These are phyloP conservation scores for Citrus australasica DNA, from an alignment of 345 rosid species.

Conservation along the genomic window DNA sequence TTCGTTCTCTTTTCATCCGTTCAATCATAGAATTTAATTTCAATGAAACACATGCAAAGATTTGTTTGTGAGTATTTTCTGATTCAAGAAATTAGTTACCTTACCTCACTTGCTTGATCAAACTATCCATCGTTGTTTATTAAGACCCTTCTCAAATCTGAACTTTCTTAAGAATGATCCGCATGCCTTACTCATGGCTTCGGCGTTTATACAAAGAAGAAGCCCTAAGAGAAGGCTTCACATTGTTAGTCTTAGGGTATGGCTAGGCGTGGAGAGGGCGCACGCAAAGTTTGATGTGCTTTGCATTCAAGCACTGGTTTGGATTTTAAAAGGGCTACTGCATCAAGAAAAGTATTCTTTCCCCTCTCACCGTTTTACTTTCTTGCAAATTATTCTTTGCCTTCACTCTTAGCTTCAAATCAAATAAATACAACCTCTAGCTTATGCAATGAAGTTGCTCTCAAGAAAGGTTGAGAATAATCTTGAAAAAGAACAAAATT, in stretches of 20 bases:
- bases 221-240: conserved; percentile 5
- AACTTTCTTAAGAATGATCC: conserved; percentile 2
- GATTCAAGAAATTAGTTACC: conserved; percentile 16
- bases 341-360: conserved; percentile 37
- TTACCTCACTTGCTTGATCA: conserved; percentile 37
- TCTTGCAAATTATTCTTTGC: not conserved
- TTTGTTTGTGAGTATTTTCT: not conserved
- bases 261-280: not conserved
- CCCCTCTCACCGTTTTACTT: not conserved
- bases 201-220: conserved; percentile 31
- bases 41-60: not conserved
- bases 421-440: not conserved
- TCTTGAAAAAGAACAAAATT: not conserved
- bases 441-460: not conserved
- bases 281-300: conserved; percentile 37
- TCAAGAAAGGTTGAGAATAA: conserved; percentile 5
- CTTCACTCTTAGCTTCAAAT: not conserved
- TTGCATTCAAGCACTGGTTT: conserved; percentile 34
- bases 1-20: too few relatives aligned
- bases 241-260: conserved; percentile 7
- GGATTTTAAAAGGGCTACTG: conserved; percentile 1
- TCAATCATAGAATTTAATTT: not conserved
- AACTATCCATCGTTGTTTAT: conserved; percentile 28
- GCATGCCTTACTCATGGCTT: not conserved
- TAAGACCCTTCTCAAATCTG: not conserved